Percentiles rank a stretch among this genome's conserved stretches.
phyloP scores from a whole-genome alignment of 2,329 filamentous ascomycete species.

The Ustulina deusta region DNA sequence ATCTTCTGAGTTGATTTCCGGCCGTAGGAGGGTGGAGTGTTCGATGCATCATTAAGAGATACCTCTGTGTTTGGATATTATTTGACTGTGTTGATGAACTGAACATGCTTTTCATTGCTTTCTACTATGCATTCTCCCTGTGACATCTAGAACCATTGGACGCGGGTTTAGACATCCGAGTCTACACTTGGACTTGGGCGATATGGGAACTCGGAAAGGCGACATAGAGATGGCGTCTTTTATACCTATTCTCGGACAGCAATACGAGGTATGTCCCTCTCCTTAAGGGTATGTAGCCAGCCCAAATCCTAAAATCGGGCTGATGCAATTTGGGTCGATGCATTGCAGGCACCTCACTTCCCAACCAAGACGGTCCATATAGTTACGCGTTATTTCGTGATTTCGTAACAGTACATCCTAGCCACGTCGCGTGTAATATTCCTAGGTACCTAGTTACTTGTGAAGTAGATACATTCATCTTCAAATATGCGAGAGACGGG shows the following conservation, averaged over 20 bases:
- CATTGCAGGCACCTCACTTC: not conserved
- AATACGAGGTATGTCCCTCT: no score
- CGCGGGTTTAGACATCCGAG: not conserved
- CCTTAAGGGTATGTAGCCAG: not conserved
- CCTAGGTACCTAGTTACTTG: not conserved
- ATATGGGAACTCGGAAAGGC: not conserved
- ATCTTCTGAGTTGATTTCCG: not conserved
- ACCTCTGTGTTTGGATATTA: not conserved
- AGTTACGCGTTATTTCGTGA: not conserved
- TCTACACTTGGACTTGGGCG: not conserved
- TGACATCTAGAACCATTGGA: not conserved
- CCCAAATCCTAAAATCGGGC: no score
- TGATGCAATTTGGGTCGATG: not conserved
- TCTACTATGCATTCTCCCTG: not conserved
- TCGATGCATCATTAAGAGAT: slow-evolving; percentile 6
- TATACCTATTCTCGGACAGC: not conserved
- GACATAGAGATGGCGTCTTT: not conserved
- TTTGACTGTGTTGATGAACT: slow-evolving; percentile 2
- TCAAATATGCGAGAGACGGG: not conserved
- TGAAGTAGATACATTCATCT: not conserved
- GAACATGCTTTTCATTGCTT: not conserved
- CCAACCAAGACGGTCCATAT: not conserved
- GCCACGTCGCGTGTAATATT: not conserved
- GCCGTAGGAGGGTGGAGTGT: slow-evolving; percentile 9
- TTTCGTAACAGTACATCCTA: not conserved